Percentiles rank a stretch among this genome's conserved stretches.
Evolutionary conservation across 805 yeast genomes (phyloP).

Genomic region (Candida adriatica): DNA sequence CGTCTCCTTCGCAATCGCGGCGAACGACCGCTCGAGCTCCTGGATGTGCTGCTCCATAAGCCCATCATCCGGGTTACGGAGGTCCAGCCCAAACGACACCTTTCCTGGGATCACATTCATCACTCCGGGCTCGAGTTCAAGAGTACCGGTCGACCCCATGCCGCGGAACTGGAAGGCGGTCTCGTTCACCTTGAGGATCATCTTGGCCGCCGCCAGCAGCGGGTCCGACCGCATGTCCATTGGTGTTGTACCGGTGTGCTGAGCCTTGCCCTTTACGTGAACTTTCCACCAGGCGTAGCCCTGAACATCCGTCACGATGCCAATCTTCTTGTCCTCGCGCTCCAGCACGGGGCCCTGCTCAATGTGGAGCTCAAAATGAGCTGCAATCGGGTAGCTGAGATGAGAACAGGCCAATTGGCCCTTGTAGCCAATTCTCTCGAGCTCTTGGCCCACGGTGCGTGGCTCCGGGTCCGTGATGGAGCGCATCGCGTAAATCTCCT

Average conservation of each 20-base stretch:
- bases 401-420: slow-evolving; percentile 46
- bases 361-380: slow-evolving; percentile 70
- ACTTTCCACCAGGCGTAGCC: slow-evolving; percentile 58
- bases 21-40: slow-evolving; percentile 33
- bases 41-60: slow-evolving; percentile 29
- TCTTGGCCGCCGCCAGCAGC: slow-evolving; percentile 46
- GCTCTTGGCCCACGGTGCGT: slow-evolving; percentile 46
- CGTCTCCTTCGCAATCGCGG: slow-evolving; percentile 27
- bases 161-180: slow-evolving; percentile 47
- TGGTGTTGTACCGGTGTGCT: slow-evolving; percentile 74
- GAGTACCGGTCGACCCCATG: slow-evolving; percentile 50
- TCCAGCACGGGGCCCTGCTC: slow-evolving; percentile 75
- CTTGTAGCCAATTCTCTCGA: slow-evolving; percentile 54
- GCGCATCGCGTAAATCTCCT: slow-evolving; percentile 42
- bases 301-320: slow-evolving; percentile 62
- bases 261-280: slow-evolving; percentile 54
- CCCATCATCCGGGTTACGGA: slow-evolving; percentile 47
- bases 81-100: slow-evolving; percentile 54
- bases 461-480: slow-evolving; percentile 47
- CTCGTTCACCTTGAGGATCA: slow-evolving; percentile 50
- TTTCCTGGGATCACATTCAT: slow-evolving; percentile 63
- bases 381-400: slow-evolving; percentile 47
- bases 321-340: slow-evolving; percentile 46
- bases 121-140: slow-evolving; percentile 51
- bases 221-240: slow-evolving; percentile 56